Evolutionary conservation across 306 rosid genomes (phyloP), one percentile per base, ranked within the genome.

Genomic region (Pachyrhizus erosus): DNA sequence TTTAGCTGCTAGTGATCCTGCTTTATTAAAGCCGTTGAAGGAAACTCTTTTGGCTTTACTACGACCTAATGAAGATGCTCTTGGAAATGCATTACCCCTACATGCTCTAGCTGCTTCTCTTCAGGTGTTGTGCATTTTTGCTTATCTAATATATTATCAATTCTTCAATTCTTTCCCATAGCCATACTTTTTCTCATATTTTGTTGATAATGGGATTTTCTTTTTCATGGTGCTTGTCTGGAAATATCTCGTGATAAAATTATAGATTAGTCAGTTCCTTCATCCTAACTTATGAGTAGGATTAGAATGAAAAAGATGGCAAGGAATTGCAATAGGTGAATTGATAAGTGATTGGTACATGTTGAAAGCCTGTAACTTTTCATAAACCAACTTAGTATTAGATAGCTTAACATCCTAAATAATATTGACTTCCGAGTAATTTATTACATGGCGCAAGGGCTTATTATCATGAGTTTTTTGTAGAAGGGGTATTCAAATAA

Each of bases 51-150:
- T 94, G 91, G 97, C 98, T 80, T 83, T 94, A 81, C 92, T 96
- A 39, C 91, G 83, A 82, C 97, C 98, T 21, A 88, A 86, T 34
- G 97, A 92, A 85, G 94, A 91, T 57, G 87, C 91, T 62, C 89
- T 92, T 75, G 93, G 84, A 79, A 94, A 90, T 75, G 94, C 93
- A 74, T 90, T 96, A 81, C 98, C 99, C 80, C 87, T 94, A 45
- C 88, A 96, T 81, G 90, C 98, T 73, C 90, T 93, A 57, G 94
- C 99, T 39, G 94, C 91, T 83, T 93, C 99, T 70, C 99, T 96
- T 37, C 99, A 96, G 94, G 99, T 94, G 70, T 73, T 64, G 39
- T 43, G 48, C 27, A 8, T 37, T 83, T 62, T 75, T 79, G 43
- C 67, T n/a, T 37, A 69, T 40, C 43, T 31, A 72, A 61, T 48